Conservation (phyloP, 2,329 filamentous ascomycete species). For the Saccharata proteae region DNA sequence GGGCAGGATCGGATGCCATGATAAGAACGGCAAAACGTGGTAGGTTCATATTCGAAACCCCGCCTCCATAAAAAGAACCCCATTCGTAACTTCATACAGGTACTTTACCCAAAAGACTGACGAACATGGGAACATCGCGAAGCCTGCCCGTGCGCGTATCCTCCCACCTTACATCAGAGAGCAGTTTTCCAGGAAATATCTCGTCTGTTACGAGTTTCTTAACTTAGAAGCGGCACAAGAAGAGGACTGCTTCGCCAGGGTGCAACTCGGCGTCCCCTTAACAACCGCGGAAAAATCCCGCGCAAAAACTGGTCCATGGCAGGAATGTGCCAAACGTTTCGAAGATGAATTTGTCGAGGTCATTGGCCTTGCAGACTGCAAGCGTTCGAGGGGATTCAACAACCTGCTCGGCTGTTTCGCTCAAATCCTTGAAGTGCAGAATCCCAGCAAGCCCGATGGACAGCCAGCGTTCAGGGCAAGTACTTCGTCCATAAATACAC, state of each 20-base stretch:
- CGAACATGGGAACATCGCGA: too few relatives aligned
- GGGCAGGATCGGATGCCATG: slow-evolving; percentile 32
- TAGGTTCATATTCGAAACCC: too few relatives aligned
- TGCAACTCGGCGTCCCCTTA: slow-evolving; percentile 34
- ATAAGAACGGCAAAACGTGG: slow-evolving; percentile 31
- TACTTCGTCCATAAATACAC: slow-evolving; percentile 12
- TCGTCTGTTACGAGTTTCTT: slow-evolving; percentile 33
- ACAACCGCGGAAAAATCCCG: slow-evolving; percentile 35
- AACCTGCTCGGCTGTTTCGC: slow-evolving; percentile 22
- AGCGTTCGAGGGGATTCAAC: slow-evolving; percentile 22
- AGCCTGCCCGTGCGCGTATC: slow-evolving; percentile 21
- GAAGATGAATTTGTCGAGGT: slow-evolving; percentile 30
- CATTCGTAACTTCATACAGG: slow-evolving; percentile 8
- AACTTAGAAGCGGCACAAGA: slow-evolving; percentile 29
- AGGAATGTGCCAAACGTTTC: slow-evolving; percentile 30
- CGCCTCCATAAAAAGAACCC: too few relatives aligned
- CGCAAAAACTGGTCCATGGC: slow-evolving; percentile 34
- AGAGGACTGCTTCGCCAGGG: slow-evolving; percentile 36
- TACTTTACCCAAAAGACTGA: neutral
- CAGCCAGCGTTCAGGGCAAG: slow-evolving; percentile 16
- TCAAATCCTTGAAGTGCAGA: slow-evolving; percentile 24
- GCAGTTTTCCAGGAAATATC: slow-evolving; percentile 27
- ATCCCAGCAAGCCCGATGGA: slow-evolving; percentile 15
- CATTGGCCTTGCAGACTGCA: slow-evolving; percentile 19
- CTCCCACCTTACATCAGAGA: slow-evolving; percentile 23